phyloP scores from a whole-genome alignment of 2,329 filamentous ascomycete species.

The Graphilbum sp. region DNA sequence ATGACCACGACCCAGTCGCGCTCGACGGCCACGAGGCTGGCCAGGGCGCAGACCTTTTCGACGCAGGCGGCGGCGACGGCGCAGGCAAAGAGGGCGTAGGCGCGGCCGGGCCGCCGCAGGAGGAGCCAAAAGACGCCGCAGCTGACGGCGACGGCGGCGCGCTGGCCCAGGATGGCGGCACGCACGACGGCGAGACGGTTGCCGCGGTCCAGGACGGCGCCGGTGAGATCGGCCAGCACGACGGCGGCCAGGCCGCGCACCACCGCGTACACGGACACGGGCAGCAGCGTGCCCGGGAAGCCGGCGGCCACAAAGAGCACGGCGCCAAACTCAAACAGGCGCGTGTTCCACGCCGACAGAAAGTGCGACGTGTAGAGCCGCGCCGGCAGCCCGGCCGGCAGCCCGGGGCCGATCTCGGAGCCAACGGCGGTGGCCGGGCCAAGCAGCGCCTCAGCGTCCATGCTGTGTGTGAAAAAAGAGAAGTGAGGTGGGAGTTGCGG shows the following conservation, averaged over 20 bases:
- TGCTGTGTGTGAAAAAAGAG: no score
- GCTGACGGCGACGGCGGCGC: conserved; percentile 27
- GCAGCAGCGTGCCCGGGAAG: conserved; percentile 43
- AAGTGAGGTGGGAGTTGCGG: no score
- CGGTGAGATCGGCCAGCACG: conserved; percentile 40
- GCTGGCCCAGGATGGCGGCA: conserved; percentile 29
- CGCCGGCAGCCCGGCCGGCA: no score
- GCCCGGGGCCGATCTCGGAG: no score
- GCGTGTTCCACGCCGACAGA: conserved; percentile 47
- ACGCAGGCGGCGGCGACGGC: conserved; percentile 41
- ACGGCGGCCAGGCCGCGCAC: conserved; percentile 40
- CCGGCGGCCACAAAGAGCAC: conserved; percentile 40
- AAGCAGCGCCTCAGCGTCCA: no score
- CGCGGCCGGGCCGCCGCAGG: no score
- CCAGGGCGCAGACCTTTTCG: conserved; percentile 49
- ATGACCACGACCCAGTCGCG: conserved; percentile 50
- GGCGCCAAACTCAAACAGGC: conserved; percentile 46
- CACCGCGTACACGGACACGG: conserved; percentile 53
- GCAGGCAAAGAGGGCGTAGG: conserved; percentile 17
- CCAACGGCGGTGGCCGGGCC: no score
- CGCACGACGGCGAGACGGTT: conserved; percentile 33
- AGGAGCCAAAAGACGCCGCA: conserved; percentile 26
- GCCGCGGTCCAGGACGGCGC: conserved; percentile 38
- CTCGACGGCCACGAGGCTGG: conserved; percentile 54
- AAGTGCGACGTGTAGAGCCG: conserved; percentile 42